These are phyloP conservation scores for Trematosphaeria pertusa DNA, from an alignment of 2,329 filamentous ascomycete species.

Conservation along the genomic window DNA sequence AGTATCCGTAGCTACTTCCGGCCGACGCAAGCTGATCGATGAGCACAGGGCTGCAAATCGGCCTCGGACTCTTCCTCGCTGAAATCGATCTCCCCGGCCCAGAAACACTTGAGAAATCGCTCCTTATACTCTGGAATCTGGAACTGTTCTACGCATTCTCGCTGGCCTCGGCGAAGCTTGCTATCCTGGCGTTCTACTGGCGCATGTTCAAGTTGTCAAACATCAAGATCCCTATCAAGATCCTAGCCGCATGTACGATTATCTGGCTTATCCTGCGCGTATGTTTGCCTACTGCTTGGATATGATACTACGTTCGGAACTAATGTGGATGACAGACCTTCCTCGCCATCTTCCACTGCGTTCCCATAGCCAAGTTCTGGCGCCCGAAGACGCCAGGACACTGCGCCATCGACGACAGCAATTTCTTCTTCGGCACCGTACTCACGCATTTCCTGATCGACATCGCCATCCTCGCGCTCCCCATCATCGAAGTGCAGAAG, in stretches of 20 bases:
- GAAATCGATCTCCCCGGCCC: conserved; percentile 7
- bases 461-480: conserved; percentile 39
- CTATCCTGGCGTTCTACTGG: conserved; percentile 27
- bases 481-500: conserved; percentile 40
- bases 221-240: conserved; percentile 18
- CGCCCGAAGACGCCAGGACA: conserved; percentile 28
- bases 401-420: conserved; percentile 41
- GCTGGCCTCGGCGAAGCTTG: conserved; percentile 19
- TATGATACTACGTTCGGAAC: too few relatives aligned
- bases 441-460: conserved; percentile 44
- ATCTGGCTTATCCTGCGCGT: conserved; percentile 20
- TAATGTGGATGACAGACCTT: conserved; percentile 36
- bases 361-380: conserved; percentile 46
- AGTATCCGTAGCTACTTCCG: not conserved
- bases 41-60: conserved; percentile 13
- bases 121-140: conserved; percentile 12
- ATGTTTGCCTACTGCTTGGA: too few relatives aligned
- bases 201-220: conserved; percentile 25
- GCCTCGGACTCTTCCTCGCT: conserved; percentile 14
- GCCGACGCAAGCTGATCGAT: not conserved
- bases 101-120: conserved; percentile 8
- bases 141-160: conserved; percentile 20
- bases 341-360: conserved; percentile 43
- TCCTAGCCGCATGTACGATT: conserved; percentile 10
- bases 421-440: conserved; percentile 44